phyloP scores from a whole-genome alignment of 2,329 filamentous ascomycete species.

The Bipolaris sorokiniana region DNA sequence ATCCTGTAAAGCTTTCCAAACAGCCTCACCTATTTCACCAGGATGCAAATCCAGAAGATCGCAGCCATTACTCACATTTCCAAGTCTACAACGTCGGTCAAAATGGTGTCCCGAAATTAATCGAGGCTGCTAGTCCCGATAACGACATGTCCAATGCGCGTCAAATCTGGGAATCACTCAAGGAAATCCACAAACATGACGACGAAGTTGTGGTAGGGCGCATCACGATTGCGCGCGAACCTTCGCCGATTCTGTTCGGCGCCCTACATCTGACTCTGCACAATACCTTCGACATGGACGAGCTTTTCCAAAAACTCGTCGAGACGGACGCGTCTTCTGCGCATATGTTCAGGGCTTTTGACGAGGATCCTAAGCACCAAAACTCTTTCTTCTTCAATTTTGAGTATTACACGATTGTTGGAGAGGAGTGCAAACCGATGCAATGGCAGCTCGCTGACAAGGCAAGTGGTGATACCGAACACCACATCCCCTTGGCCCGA shows the following conservation, averaged over 20 bases:
- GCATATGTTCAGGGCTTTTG: constrained; percentile 60
- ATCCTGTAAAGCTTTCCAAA: constrained; percentile 52
- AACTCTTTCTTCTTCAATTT: constrained; percentile 68
- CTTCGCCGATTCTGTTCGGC: constrained; percentile 65
- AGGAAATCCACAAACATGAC: constrained; percentile 47
- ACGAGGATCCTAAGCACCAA: constrained; percentile 55
- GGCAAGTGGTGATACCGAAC: constrained; percentile 49
- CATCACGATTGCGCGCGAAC: constrained; percentile 67
- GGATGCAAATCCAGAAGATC: constrained; percentile 51
- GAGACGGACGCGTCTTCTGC: constrained; percentile 54
- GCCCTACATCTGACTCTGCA: constrained; percentile 65
- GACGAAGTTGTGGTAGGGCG: constrained; percentile 58
- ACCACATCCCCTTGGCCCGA: constrained; percentile 64
- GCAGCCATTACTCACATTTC: constrained; percentile 56
- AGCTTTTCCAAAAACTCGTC: constrained; percentile 62
- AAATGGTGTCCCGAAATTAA: constrained; percentile 52
- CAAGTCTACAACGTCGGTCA: constrained; percentile 63
- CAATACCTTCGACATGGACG: constrained; percentile 66
- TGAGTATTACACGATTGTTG: constrained; percentile 69
- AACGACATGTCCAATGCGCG: constrained; percentile 44
- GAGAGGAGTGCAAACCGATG: constrained; percentile 61
- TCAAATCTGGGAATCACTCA: constrained; percentile 41
- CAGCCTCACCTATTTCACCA: constrained; percentile 53
- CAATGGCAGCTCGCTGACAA: constrained; percentile 66
- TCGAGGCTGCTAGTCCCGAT: constrained; percentile 43